Evolutionary conservation across 176 grass and related monocot species (phyloP).

Genomic region (Carex cristatella): DNA sequence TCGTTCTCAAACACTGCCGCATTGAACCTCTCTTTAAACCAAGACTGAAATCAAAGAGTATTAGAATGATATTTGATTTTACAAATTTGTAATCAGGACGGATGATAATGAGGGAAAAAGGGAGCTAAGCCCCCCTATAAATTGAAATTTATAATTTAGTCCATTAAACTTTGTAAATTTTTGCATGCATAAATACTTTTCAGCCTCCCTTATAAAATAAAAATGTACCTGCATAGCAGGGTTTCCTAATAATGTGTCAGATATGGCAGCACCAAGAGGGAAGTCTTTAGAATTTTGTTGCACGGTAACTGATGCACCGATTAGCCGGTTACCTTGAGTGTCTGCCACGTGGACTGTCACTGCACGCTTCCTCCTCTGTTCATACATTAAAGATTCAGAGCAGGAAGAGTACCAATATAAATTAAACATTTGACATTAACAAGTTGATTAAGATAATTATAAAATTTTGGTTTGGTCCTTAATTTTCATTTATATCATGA

Average conservation of each 20-base stretch:
- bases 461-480: neutral
- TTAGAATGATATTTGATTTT: neutral
- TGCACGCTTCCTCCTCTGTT: constrained; percentile 72
- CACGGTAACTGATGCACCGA: constrained; percentile 57
- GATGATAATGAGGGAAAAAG: too few relatives aligned
- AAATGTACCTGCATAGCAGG: constrained; percentile 51
- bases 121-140: too few relatives aligned
- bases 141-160: too few relatives aligned
- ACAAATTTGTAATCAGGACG: neutral
- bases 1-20: constrained; percentile 96
- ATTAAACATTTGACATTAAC: neutral
- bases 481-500: neutral
- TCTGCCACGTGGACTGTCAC: constrained; percentile 74
- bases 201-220: neutral
- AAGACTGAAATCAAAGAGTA: constrained; percentile 31
- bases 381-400: neutral
- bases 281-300: constrained; percentile 77
- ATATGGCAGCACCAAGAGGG: constrained; percentile 84
- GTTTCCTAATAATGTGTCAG: constrained; percentile 75
- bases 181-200: too few relatives aligned
- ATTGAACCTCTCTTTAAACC: constrained; percentile 90
- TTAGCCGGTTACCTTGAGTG: constrained; percentile 44
- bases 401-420: neutral
- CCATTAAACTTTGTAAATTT: too few relatives aligned
- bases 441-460: neutral